phyloP scores from a whole-genome alignment of 169 alveolate species.

The Amoebophrya sp. region DNA sequence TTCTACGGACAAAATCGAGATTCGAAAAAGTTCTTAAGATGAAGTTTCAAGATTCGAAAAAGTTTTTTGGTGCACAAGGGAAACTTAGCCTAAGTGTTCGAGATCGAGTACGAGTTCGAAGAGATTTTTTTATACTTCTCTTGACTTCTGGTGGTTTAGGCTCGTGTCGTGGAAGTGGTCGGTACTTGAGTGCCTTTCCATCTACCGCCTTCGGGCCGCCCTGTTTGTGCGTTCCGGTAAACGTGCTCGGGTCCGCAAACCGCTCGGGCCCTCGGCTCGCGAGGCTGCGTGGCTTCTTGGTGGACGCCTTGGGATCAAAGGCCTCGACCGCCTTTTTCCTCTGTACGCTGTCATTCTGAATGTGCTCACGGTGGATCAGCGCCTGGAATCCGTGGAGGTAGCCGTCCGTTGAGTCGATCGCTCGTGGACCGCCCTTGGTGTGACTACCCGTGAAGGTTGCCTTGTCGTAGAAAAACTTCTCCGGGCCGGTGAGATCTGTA shows the following conservation, averaged over 20 bases:
- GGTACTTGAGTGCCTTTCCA: too few species aligned
- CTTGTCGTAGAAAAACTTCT: slow-evolving; percentile 19
- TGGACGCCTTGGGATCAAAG: not conserved
- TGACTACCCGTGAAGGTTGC: not conserved
- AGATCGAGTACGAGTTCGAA: too few species aligned
- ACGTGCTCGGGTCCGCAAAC: not conserved
- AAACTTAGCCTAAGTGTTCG: too few species aligned
- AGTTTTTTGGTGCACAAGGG: too few species aligned
- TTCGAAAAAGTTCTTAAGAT: too few species aligned
- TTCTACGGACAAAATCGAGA: too few species aligned
- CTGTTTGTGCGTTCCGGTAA: not conserved
- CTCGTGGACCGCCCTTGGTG: not conserved
- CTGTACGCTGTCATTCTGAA: not conserved
- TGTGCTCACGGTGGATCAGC: not conserved
- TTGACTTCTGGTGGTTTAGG: too few species aligned
- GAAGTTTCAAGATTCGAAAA: too few species aligned
- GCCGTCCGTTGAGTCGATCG: not conserved
- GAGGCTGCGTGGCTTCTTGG: not conserved
- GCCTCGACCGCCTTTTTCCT: not conserved
- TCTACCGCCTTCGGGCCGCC: too few species aligned
- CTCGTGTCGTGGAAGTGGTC: too few species aligned
- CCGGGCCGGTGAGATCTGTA: slow-evolving; percentile 15
- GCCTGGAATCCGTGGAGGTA: not conserved
- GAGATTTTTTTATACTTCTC: too few species aligned
- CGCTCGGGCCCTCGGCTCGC: not conserved